Percentiles rank a stretch among this genome's conserved stretches.
These are phyloP conservation scores for Dactylellina parvicollis DNA, from an alignment of 2,329 filamentous ascomycete genomes.

Conservation along the genomic window DNA sequence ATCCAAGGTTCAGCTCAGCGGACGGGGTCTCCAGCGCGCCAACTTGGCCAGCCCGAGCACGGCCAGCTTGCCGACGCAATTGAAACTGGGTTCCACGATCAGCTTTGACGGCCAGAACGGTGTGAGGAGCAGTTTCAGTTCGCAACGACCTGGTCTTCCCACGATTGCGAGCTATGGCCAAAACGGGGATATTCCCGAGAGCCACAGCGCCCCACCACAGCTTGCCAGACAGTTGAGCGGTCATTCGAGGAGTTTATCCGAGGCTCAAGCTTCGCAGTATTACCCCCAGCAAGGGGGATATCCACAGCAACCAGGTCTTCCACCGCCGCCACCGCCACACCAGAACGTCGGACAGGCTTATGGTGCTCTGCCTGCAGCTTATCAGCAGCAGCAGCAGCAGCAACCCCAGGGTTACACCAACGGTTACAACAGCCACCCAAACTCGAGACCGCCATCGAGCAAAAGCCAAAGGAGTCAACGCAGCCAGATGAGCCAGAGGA, in stretches of 20 bases:
- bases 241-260: constrained; percentile 49
- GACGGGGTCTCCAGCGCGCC: constrained; percentile 40
- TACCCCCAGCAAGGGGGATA: constrained; percentile 27
- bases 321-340: constrained; percentile 17
- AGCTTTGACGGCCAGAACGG: constrained; percentile 52
- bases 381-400: constrained; percentile 17
- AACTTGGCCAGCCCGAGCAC: constrained; percentile 58
- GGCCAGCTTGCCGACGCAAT: constrained; percentile 60
- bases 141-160: constrained; percentile 54
- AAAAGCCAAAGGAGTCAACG: constrained; percentile 35
- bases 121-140: constrained; percentile 35
- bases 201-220: constrained; percentile 15
- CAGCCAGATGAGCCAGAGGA: constrained; percentile 46
- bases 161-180: constrained; percentile 43
- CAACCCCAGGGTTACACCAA: constrained; percentile 17
- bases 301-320: neutral
- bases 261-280: constrained; percentile 32
- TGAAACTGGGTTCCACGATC: constrained; percentile 61
- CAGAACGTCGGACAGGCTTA: constrained; percentile 23
- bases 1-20: constrained; percentile 74
- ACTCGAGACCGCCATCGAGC: constrained; percentile 47
- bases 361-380: constrained; percentile 20
- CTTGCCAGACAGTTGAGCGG: constrained; percentile 21
- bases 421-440: constrained; percentile 34
- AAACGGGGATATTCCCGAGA: constrained; percentile 8